Evolutionary conservation across 495 filamentous ascomycete species (phyloP).

Genomic region (Aspergillus bertholletiae): DNA sequence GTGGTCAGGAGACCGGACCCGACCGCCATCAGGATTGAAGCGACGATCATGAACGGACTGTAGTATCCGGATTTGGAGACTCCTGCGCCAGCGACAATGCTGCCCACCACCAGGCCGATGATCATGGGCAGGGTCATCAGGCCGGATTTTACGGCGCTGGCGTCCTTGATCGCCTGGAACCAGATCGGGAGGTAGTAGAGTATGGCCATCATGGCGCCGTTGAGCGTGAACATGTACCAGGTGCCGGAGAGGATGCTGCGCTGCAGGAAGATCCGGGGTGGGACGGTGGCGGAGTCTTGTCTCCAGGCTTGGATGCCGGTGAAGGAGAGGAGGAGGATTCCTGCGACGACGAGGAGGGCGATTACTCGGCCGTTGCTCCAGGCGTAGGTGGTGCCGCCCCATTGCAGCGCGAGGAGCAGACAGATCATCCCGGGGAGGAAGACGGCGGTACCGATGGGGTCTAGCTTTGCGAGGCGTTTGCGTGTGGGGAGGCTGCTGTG

Average conservation of each 20-base stretch:
- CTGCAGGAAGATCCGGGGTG: conserved; percentile 50
- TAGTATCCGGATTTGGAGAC: conserved; percentile 57
- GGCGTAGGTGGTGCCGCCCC: conserved; percentile 53
- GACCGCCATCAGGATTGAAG: conserved; percentile 50
- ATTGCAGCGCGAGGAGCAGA: conserved; percentile 57
- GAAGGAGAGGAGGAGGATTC: conserved; percentile 42
- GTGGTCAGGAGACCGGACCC: conserved; percentile 64
- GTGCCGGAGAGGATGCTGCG: conserved; percentile 42
- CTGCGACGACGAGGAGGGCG: conserved; percentile 47
- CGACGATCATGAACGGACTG: conserved; percentile 54
- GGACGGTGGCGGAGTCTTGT: conserved; percentile 47
- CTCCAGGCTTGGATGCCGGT: conserved; percentile 42
- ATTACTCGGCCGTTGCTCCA: conserved; percentile 54
- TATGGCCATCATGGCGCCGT: neutral
- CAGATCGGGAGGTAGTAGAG: conserved; percentile 68
- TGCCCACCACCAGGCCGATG: conserved; percentile 39
- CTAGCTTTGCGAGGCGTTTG: conserved; percentile 26
- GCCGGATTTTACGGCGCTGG: conserved; percentile 30
- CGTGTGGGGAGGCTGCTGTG: neutral
- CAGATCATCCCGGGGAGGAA: conserved; percentile 51
- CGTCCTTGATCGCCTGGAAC: conserved; percentile 63
- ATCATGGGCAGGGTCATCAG: conserved; percentile 41
- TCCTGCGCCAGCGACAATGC: conserved; percentile 45
- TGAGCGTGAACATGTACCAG: conserved; percentile 1
- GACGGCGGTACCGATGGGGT: conserved; percentile 42